phyloP scores from a whole-genome alignment of 345 rosid genomes.

The Lumnitzera littorea region DNA sequence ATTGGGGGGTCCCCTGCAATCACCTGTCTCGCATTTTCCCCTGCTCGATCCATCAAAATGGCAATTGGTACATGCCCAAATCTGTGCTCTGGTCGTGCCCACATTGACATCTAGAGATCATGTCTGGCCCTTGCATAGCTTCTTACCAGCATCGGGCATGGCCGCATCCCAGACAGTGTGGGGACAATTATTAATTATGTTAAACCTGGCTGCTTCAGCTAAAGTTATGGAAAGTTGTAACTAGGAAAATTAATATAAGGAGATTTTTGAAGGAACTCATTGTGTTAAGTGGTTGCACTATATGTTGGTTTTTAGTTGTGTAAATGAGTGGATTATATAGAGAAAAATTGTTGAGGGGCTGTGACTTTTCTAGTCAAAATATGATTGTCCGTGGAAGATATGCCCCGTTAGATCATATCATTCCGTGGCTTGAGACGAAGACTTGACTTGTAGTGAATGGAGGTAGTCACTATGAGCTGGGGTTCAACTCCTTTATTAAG shows the following conservation, averaged over 20 bases:
- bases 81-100: constrained; percentile 10
- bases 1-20: constrained; percentile 12
- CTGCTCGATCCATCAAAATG: constrained; percentile 17
- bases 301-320: neutral
- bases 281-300: neutral
- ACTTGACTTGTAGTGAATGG: no score
- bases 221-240: neutral
- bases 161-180: constrained; percentile 24
- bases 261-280: constrained; percentile 7
- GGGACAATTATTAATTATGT: constrained; percentile 16
- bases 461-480: no score
- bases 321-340: no score
- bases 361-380: no score
- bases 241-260: constrained; percentile 2
- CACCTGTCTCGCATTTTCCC: constrained; percentile 22
- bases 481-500: no score
- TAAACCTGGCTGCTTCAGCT: constrained; percentile 12
- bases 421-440: no score
- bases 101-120: constrained; percentile 14
- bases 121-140: constrained; percentile 11
- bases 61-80: constrained; percentile 25
- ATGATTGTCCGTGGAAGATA: no score
- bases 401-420: no score
- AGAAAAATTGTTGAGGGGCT: no score
- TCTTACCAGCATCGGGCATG: constrained; percentile 17